These are phyloP conservation scores for Ceratocystis cubensis DNA, from an alignment of 2,329 filamentous ascomycete species.

Conservation along the genomic window DNA sequence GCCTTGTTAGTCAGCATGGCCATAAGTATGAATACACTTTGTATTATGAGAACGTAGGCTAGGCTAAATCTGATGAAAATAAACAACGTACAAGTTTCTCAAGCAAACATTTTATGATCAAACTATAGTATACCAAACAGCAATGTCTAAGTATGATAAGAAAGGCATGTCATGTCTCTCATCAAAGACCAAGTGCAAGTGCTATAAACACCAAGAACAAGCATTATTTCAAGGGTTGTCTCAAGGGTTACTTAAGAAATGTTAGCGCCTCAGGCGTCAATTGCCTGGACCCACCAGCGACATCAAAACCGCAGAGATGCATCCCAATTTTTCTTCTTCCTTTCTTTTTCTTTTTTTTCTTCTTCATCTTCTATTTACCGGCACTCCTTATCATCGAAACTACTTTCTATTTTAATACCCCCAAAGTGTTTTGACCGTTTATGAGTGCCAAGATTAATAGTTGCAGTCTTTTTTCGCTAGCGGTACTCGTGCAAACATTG, in stretches of 20 bases:
- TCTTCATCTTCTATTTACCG: slow-evolving; percentile 47
- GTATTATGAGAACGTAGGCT: no score
- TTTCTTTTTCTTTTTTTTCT: slow-evolving; percentile 28
- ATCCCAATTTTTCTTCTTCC: slow-evolving; percentile 23
- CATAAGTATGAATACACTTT: slow-evolving; percentile 5
- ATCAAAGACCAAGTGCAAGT: background rate
- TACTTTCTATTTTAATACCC: slow-evolving; percentile 39
- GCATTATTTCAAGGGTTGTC: background rate
- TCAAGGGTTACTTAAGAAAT: background rate
- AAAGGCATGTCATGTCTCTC: background rate
- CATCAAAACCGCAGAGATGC: slow-evolving; percentile 16
- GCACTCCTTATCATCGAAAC: slow-evolving; percentile 93
- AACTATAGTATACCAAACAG: no score
- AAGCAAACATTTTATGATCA: no score
- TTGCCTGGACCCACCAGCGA: background rate
- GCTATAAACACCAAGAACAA: no score
- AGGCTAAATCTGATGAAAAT: no score
- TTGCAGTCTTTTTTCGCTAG: slow-evolving; percentile 96
- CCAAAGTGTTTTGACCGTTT: slow-evolving; percentile 84
- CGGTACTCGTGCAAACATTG: slow-evolving; percentile 57
- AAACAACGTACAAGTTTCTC: no score
- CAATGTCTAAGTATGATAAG: no score
- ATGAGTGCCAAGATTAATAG: slow-evolving; percentile 64
- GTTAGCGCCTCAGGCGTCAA: slow-evolving; percentile 5
- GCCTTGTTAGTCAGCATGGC: slow-evolving; percentile 17